Conservation (phyloP, 2,329 filamentous ascomycete species). For the Rugonectria rugulosa region DNA sequence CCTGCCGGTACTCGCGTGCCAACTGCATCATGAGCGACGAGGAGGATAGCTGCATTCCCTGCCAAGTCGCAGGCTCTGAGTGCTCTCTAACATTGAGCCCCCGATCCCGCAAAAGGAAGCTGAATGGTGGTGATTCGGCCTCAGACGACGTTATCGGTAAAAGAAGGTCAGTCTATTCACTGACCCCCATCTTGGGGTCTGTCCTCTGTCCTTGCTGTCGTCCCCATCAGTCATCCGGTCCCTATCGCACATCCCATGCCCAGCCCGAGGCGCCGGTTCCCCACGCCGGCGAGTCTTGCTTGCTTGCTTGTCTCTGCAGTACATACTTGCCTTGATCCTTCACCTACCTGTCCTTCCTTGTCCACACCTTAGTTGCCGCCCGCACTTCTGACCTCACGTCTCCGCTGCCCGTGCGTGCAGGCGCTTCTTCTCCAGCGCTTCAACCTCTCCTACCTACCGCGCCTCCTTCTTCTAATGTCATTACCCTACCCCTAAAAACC, state of each 20-base stretch:
- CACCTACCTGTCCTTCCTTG: constrained; percentile 8
- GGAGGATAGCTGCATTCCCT: constrained; percentile 77
- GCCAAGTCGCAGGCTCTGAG: constrained; percentile 78
- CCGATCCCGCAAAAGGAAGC: constrained; percentile 80
- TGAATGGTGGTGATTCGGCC: constrained; percentile 67
- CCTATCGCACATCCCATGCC: constrained; percentile 17
- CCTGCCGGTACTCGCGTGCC: constrained; percentile 76
- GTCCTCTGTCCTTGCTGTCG: background rate
- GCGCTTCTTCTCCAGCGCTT: constrained; percentile 31
- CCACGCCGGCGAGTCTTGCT: constrained; percentile 20
- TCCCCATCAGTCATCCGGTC: constrained; percentile 11
- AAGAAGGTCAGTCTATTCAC: constrained; percentile 67
- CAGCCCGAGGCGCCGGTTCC: constrained; percentile 11
- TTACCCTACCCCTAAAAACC: constrained; percentile 23
- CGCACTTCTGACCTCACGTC: constrained; percentile 10
- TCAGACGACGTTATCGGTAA: constrained; percentile 68
- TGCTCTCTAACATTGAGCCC: constrained; percentile 82
- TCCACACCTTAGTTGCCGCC: constrained; percentile 9
- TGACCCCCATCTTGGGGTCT: constrained; percentile 19
- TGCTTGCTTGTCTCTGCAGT: constrained; percentile 13
- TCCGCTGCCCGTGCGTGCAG: constrained; percentile 21
- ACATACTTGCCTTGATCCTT: constrained; percentile 6
- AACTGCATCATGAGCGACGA: constrained; percentile 80
- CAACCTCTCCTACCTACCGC: constrained; percentile 18
- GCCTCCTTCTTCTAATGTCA: constrained; percentile 22